Conservation (phyloP, 192 early-diverging fungal genomes). For the Backusella circina region DNA sequence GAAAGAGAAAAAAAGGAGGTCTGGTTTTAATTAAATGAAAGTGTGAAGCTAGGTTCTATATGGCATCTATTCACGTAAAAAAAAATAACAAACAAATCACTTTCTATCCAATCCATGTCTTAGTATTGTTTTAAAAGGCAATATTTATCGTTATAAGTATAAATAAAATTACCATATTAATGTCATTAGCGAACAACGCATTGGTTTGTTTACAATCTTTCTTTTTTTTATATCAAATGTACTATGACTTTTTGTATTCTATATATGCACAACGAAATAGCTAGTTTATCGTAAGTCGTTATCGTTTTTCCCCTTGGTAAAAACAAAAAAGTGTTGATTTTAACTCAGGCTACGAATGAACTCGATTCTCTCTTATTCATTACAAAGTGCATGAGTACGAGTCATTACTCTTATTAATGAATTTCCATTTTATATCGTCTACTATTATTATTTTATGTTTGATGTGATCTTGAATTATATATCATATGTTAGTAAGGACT, state of each 20-base stretch:
- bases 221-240: neutral
- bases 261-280: neutral
- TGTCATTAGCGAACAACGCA: neutral
- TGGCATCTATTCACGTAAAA: neutral
- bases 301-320: neutral
- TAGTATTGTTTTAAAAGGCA: neutral
- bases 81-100: neutral
- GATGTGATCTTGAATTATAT: too few relatives aligned
- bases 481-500: too few relatives aligned
- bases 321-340: neutral
- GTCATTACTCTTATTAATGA: too few relatives aligned
- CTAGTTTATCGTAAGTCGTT: neutral
- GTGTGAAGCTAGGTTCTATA: neutral
- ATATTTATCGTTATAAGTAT: neutral
- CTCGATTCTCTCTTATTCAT: neutral
- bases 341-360: neutral
- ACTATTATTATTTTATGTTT: too few relatives aligned
- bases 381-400: neutral
- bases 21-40: neutral
- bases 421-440: too few relatives aligned
- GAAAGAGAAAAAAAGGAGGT: neutral
- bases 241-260: neutral
- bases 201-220: neutral
- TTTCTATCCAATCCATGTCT: neutral
- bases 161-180: neutral